These are phyloP conservation scores for Lactifluus echinatus DNA, from an alignment of 768 basidiomycete genomes.

Conservation along the genomic window DNA sequence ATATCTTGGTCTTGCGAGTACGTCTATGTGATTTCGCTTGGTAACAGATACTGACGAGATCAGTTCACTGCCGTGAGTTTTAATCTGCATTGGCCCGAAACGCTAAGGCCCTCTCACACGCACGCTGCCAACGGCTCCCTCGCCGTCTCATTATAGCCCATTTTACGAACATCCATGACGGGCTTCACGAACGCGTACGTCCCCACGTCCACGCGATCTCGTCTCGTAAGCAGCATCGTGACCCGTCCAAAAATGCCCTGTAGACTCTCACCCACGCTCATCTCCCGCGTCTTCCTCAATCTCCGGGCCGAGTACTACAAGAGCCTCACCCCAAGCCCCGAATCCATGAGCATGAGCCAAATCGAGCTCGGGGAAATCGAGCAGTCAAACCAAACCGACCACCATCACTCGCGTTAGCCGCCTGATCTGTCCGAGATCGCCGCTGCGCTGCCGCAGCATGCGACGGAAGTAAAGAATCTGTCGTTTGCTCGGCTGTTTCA, in stretches of 20 bases:
- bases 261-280: not conserved
- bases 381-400: not conserved
- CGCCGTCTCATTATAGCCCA: not conserved
- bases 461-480: no score
- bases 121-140: not conserved
- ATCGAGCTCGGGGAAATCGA: not conserved
- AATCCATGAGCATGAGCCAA: not conserved
- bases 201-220: no score
- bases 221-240: no score
- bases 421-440: not conserved
- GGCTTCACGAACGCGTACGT: not conserved
- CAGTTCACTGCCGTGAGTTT: not conserved
- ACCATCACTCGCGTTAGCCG: not conserved
- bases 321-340: not conserved
- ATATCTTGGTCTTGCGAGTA: not conserved
- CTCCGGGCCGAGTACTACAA: not conserved
- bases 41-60: not conserved
- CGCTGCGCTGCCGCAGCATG: not conserved
- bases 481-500: not conserved
- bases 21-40: not conserved
- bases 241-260: not conserved
- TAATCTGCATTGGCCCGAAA: not conserved
- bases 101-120: not conserved
- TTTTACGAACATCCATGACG: not conserved
- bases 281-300: not conserved